Evolutionary conservation across 768 basidiomycete genomes (phyloP).

Genomic region (Trametes gibbosa): DNA sequence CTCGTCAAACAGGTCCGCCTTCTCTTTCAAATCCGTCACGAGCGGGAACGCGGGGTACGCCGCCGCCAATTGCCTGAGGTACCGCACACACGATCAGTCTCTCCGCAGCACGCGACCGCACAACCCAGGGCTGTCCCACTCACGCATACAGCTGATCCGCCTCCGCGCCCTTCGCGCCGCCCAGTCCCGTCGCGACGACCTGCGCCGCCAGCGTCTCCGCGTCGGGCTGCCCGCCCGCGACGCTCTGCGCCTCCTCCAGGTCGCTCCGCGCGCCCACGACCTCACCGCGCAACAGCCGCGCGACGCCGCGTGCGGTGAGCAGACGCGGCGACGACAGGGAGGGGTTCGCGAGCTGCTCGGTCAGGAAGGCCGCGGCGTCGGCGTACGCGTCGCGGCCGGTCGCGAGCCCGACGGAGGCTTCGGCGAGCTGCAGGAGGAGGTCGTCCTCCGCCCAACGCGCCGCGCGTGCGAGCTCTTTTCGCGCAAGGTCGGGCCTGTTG

Average conservation of each 20-base stretch:
- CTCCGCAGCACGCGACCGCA: neutral
- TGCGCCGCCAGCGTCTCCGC: slow-evolving; percentile 68
- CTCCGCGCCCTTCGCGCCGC: slow-evolving; percentile 52
- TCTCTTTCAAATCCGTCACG: slow-evolving; percentile 57
- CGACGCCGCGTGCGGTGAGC: slow-evolving; percentile 76
- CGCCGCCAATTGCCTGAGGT: slow-evolving; percentile 39
- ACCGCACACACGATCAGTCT: neutral
- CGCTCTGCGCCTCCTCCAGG: slow-evolving; percentile 68
- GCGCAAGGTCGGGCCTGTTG: slow-evolving; percentile 81
- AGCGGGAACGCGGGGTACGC: slow-evolving; percentile 69
- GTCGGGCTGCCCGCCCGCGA: slow-evolving; percentile 48
- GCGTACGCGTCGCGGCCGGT: slow-evolving; percentile 70
- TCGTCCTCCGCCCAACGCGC: slow-evolving; percentile 89
- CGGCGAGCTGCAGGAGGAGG: slow-evolving; percentile 83
- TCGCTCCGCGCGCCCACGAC: slow-evolving; percentile 75
- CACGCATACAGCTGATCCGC: slow-evolving; percentile 71
- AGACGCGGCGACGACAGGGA: slow-evolving; percentile 71
- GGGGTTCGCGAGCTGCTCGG: slow-evolving; percentile 80
- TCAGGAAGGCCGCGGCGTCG: slow-evolving; percentile 62
- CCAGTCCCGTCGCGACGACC: slow-evolving; percentile 62
- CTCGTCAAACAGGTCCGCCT: slow-evolving; percentile 63
- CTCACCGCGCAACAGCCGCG: slow-evolving; percentile 75
- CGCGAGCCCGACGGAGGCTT: slow-evolving; percentile 75
- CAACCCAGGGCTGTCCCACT: slow-evolving; percentile 33
- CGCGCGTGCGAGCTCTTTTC: slow-evolving; percentile 79